Conservation (phyloP, 208 protist species). For the Wallacemonas sp. region DNA sequence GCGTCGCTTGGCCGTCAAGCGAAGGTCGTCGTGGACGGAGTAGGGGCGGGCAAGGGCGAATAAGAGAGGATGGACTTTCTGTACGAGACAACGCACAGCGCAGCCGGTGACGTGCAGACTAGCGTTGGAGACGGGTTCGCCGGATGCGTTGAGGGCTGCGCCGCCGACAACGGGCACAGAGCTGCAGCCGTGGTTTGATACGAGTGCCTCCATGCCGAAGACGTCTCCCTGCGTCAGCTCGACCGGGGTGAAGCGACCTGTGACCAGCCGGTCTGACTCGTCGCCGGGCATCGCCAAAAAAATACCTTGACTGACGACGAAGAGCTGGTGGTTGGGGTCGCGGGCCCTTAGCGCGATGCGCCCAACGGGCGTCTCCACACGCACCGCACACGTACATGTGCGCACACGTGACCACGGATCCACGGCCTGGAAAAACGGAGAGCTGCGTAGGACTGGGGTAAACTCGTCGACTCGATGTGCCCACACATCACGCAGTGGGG, state of each 20-base stretch:
- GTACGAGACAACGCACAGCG: slow-evolving; percentile 41
- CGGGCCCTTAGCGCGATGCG: slow-evolving; percentile 37
- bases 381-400: slow-evolving; percentile 38
- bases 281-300: slow-evolving; percentile 37
- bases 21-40: slow-evolving; percentile 62
- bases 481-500: slow-evolving; percentile 32
- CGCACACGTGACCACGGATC: slow-evolving; percentile 53
- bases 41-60: slow-evolving; percentile 40
- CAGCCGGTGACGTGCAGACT: slow-evolving; percentile 32
- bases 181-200: slow-evolving; percentile 42
- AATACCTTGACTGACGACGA: slow-evolving; percentile 41
- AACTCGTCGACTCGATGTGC: slow-evolving; percentile 26
- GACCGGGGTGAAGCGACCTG: slow-evolving; percentile 28
- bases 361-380: slow-evolving; percentile 13
- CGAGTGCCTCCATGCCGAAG: slow-evolving; percentile 57
- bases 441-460: slow-evolving; percentile 30
- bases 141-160: slow-evolving; percentile 9
- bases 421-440: slow-evolving; percentile 52
- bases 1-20: not conserved
- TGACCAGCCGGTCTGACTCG: slow-evolving; percentile 27
- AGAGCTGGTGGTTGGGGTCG: slow-evolving; percentile 30
- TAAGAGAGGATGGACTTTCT: slow-evolving; percentile 38
- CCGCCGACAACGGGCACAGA: slow-evolving; percentile 54
- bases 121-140: slow-evolving; percentile 17
- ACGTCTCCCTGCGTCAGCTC: slow-evolving; percentile 44